Evolutionary conservation across 2,329 filamentous ascomycete species (phyloP), one percentile per base, ranked within the genome.

Genomic region (Talaromyces sp.): DNA sequence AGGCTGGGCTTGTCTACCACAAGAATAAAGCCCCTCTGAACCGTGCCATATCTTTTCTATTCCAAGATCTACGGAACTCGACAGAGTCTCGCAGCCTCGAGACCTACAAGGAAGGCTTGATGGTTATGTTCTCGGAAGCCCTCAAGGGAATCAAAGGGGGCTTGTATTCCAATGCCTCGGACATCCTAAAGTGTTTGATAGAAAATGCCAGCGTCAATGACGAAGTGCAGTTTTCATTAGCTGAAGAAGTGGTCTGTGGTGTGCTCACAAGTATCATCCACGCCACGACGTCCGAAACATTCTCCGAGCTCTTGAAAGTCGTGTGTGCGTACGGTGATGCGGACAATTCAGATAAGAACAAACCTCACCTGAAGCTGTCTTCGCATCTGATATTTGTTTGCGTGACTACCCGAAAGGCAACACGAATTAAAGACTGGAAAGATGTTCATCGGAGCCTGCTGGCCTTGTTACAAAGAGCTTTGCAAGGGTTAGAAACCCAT

Each of bases 111-210:
- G 86, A 95, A 69, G 94, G 93, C 57, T 74, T 97, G 46, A 97
- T 96, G 90, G 89, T 85, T 17, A 87, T 97, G 80, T 90, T 97
- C 67, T 86, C 91, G 3, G 93, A 97, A 72, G 87, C 92, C 8
- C 81, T 86, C 55, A 84, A 84, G 64, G 84, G 84, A 25, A 74
- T 86, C 31, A 83, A 86, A 62, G 71, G 77, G 52, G 80, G 78
- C 0, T 69, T 86, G 7, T 82, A 87, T 67, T 83, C 83, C 2
- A 82, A 81, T 63, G 84, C 80, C 33, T 66, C 74, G 2, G 76
- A 80, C 9, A 77, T 86, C 19, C 65, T 86, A 22, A 71, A 74
- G 46, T 81, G 80, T 61, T 65, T 86, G 8, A 61, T 86, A 37
- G 68, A 70, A 28, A 63, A 67, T 53, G 61, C 70, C 6, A 65